phyloP scores from a whole-genome alignment of 768 basidiomycete species.

The Kwoniella dejecticola region DNA sequence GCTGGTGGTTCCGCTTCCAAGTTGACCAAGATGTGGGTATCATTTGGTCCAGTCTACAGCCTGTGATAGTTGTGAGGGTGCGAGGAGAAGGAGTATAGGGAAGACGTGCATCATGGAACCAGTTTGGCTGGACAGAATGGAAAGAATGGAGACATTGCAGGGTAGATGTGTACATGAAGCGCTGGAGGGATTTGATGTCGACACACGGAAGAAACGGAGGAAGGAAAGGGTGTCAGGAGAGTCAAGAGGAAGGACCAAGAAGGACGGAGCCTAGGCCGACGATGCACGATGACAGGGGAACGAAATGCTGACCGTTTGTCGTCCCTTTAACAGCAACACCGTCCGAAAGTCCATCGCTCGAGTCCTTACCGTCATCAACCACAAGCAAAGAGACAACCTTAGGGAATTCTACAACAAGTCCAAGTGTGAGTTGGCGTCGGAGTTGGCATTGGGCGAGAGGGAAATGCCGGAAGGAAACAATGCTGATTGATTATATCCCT shows the following conservation, averaged over 20 bases:
- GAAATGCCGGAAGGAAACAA: background rate
- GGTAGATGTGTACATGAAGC: background rate
- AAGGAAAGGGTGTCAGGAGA: too few species aligned
- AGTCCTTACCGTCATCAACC: slow-evolving; percentile 97
- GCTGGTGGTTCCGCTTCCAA: slow-evolving; percentile 93
- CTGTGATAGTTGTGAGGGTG: background rate
- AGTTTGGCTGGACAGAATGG: too few species aligned
- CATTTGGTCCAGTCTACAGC: slow-evolving; percentile 1
- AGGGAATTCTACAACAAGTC: slow-evolving; percentile 98
- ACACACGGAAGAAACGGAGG: background rate
- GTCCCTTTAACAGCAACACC: slow-evolving; percentile 64
- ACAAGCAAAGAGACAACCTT: slow-evolving; percentile 93
- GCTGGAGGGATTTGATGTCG: background rate
- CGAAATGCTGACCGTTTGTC: slow-evolving; percentile 19
- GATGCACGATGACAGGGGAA: background rate
- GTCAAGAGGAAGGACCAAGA: background rate
- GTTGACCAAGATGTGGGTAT: slow-evolving; percentile 91
- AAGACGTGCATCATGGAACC: too few species aligned
- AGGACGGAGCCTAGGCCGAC: background rate
- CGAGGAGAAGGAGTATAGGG: background rate
- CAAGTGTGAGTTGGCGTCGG: slow-evolving; percentile 44
- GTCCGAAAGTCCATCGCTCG: slow-evolving; percentile 99
- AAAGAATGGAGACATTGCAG: too few species aligned
- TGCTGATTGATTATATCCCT: slow-evolving; percentile 5
- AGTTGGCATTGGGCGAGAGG: background rate